These are phyloP conservation scores for Trichoderma virens DNA, from an alignment of 495 filamentous ascomycete genomes.

Conservation along the genomic window DNA sequence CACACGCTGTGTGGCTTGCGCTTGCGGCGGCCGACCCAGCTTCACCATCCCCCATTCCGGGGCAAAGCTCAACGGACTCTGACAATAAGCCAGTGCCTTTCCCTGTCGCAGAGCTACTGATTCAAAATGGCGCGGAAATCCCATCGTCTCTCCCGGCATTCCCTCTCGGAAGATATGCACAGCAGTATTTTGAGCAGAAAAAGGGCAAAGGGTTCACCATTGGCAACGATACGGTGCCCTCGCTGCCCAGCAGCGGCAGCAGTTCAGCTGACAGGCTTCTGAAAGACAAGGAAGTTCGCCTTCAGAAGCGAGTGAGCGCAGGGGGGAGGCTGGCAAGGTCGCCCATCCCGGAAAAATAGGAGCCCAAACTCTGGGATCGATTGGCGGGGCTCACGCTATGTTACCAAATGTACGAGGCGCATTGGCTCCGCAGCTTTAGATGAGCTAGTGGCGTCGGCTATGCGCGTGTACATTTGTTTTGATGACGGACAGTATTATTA, in stretches of 20 bases:
- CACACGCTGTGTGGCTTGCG: slow-evolving; percentile 82
- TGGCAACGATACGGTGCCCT: slow-evolving; percentile 25
- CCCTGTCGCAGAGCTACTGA: slow-evolving; percentile 81
- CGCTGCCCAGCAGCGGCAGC: slow-evolving; percentile 18
- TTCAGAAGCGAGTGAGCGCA: slow-evolving; percentile 57
- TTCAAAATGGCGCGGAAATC: slow-evolving; percentile 91
- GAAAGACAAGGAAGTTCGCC: slow-evolving; percentile 43
- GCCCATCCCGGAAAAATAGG: slow-evolving; percentile 48
- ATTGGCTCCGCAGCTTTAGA: neutral
- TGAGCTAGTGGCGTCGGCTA: neutral
- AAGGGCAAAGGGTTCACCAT: slow-evolving; percentile 41
- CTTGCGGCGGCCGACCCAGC: slow-evolving; percentile 93
- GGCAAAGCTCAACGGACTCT: slow-evolving; percentile 20
- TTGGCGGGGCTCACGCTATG: slow-evolving; percentile 10
- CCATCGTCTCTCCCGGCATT: slow-evolving; percentile 65
- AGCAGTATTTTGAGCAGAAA: slow-evolving; percentile 79
- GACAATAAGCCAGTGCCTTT: slow-evolving; percentile 48
- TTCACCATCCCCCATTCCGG: slow-evolving; percentile 45
- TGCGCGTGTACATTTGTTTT: neutral
- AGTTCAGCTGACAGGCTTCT: slow-evolving; percentile 32
- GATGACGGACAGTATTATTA: neutral
- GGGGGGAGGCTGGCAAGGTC: slow-evolving; percentile 52
- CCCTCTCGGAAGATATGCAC: slow-evolving; percentile 66
- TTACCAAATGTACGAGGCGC: slow-evolving; percentile 5
- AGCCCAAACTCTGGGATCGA: slow-evolving; percentile 11